These are phyloP conservation scores for Helichrysum umbraculigerum DNA, from an alignment of 129 eudicot genomes.

Conservation along the genomic window DNA sequence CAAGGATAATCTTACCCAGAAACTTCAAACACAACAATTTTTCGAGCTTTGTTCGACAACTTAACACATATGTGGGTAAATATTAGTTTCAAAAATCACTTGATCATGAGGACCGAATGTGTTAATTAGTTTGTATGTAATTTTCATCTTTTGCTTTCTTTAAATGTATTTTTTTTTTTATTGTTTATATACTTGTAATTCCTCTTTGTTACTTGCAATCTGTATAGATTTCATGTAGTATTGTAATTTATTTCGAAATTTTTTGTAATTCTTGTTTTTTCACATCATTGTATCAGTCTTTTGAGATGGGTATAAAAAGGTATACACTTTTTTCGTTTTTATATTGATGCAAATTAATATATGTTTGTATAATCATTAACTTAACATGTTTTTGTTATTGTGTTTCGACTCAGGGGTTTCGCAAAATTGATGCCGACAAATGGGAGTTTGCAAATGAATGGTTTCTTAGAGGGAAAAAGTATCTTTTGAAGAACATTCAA, in stretches of 20 bases:
- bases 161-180: neutral
- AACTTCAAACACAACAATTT: conserved; percentile 91
- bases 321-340: neutral
- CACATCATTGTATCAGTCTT: conserved; percentile 2
- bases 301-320: neutral
- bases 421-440: conserved; percentile 69
- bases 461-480: conserved; percentile 61
- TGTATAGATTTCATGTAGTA: conserved; percentile 19
- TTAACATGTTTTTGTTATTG: neutral
- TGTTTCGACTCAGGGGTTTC: conserved; percentile 63
- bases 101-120: conserved; percentile 11
- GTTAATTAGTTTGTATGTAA: conserved; percentile 13
- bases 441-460: conserved; percentile 83
- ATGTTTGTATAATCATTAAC: neutral
- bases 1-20: conserved; percentile 60
- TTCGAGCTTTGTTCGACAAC: conserved; percentile 96
- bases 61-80: conserved; percentile 94
- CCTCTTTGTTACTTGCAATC: neutral
- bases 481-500: conserved; percentile 74
- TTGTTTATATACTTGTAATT: conserved; percentile 6
- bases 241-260: too few species aligned
- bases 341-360: conserved; percentile 6
- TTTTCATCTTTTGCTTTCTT: neutral
- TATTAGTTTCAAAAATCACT: conserved; percentile 3
- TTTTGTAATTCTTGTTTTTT: neutral